phyloP scores from a whole-genome alignment of 257 asterid species.

The Jaltomata sinuosa region DNA sequence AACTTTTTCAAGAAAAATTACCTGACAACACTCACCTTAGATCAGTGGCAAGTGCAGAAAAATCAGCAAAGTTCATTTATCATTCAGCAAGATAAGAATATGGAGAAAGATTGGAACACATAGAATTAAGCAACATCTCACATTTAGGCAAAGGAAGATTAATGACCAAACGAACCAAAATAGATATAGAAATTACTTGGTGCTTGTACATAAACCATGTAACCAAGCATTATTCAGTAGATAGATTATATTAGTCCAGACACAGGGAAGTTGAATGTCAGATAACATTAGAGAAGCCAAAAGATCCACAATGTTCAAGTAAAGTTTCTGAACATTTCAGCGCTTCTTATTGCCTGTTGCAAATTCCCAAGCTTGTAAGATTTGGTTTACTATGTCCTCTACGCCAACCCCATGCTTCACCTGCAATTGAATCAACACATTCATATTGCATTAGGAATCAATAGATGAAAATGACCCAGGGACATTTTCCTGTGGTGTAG shows the following conservation, averaged over 20 bases:
- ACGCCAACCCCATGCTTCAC: constrained; percentile 96
- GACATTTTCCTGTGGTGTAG: not conserved
- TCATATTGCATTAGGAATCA: not conserved
- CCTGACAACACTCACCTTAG: too few relatives aligned
- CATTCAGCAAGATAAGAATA: too few relatives aligned
- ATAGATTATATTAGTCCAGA: not conserved
- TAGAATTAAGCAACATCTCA: too few relatives aligned
- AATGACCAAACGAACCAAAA: not conserved
- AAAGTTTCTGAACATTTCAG: constrained; percentile 2
- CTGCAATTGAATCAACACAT: constrained; percentile 23
- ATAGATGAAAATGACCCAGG: not conserved
- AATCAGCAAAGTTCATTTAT: too few relatives aligned
- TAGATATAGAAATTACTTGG: not conserved
- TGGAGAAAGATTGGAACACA: too few relatives aligned
- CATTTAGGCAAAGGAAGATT: not conserved
- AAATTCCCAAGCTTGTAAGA: constrained; percentile 75
- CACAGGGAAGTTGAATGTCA: not conserved
- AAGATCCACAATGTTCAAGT: not conserved
- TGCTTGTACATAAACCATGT: not conserved
- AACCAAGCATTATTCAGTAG: not conserved
- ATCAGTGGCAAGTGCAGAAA: too few relatives aligned
- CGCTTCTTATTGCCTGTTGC: constrained; percentile 53
- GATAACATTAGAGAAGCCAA: not conserved
- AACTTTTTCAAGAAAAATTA: too few relatives aligned
- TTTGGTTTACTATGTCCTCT: constrained; percentile 56